Base-by-base conservation (phyloP, 75 land plant species). In the Ceratopteris richardii region DNA sequence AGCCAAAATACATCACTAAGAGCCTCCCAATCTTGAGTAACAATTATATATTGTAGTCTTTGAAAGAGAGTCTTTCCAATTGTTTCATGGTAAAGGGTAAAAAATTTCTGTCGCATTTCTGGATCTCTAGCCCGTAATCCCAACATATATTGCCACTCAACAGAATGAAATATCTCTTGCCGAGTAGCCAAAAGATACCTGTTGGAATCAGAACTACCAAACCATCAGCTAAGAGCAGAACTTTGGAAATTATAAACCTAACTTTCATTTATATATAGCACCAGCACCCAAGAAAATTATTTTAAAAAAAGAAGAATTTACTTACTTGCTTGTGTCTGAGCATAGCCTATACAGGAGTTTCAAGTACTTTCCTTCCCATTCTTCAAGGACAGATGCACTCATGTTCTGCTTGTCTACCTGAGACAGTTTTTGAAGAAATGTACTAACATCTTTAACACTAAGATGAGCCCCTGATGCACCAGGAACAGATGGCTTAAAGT, bases 1-100 rank as follows among this genome's bases (percentile, higher is more conserved):
- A 95, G 76, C 99, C 99, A 95, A 73, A 95, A 95, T 16, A 82
- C 86, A 77, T 95, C 99, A 68, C 99, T 90, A 36, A 90, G 62
- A 56, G 99, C 97, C 67, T 95, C 99, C 99, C 99, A 95, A 24
- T 95, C 99, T 64, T 95, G 99, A 27, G 60, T 56, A 63, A 87
- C 93, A 44, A 95, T 95, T 19, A 95, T 95, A 54, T 77, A 95
- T 54, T 95, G 97, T 42, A 95, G 69, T 58, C 99, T 74, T 36
- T 66, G 57, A 42, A 90, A 95, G 64, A 95, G 65, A 14, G 88
- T 95, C 57, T 84, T 90, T 24, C 67, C 80, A 21, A 95, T 75
- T 19, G 99, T 87, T 7, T 95, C 97, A 63, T 95, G 97, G 71
- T 95, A 95, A 14, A 95, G 80, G 1, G 74, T 54, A 60, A 90